Percentiles rank a stretch among this genome's conserved stretches.
Conservation (phyloP, 2,329 filamentous ascomycete genomes). For the Aspergillus unguis region DNA sequence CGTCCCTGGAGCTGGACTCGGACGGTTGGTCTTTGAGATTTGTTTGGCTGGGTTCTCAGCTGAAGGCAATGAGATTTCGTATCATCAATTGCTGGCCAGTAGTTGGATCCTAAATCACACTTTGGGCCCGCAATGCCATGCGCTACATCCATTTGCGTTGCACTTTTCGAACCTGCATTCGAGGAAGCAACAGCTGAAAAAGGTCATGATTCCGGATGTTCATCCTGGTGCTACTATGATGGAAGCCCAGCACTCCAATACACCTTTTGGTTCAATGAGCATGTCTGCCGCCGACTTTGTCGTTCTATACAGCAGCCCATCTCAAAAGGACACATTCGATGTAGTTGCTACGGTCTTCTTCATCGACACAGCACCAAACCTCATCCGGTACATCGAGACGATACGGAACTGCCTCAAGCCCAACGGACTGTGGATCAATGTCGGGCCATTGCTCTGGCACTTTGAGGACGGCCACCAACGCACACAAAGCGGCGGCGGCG, state of each 20-base stretch:
- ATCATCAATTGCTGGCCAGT: constrained; percentile 89
- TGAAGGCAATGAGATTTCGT: constrained; percentile 95
- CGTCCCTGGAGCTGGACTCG: constrained; percentile 85
- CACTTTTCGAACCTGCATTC: constrained; percentile 81
- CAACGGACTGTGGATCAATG: constrained; percentile 80
- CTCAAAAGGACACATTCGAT: constrained; percentile 64
- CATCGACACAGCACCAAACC: constrained; percentile 91
- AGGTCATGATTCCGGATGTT: constrained; percentile 75
- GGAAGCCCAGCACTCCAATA: constrained; percentile 26
- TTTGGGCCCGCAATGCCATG: constrained; percentile 58
- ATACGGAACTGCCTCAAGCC: constrained; percentile 72
- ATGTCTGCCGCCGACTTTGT: constrained; percentile 95
- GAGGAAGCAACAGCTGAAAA: constrained; percentile 70
- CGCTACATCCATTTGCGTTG: constrained; percentile 79
- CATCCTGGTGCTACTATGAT: constrained; percentile 62
- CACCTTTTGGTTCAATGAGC: constrained; percentile 66
- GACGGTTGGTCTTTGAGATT: constrained; percentile 83
- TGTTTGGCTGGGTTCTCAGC: constrained; percentile 67
- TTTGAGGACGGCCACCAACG: constrained; percentile 63
- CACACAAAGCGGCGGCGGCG: constrained; percentile 17
- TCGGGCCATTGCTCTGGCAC: constrained; percentile 92
- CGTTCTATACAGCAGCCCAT: constrained; percentile 69
- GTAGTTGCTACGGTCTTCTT: constrained; percentile 91
- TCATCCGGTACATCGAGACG: constrained; percentile 84
- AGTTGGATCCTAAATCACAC: constrained; percentile 57